Conservation (phyloP, 2,329 filamentous ascomycete genomes). For the Pseudogymnoascus sp. region DNA sequence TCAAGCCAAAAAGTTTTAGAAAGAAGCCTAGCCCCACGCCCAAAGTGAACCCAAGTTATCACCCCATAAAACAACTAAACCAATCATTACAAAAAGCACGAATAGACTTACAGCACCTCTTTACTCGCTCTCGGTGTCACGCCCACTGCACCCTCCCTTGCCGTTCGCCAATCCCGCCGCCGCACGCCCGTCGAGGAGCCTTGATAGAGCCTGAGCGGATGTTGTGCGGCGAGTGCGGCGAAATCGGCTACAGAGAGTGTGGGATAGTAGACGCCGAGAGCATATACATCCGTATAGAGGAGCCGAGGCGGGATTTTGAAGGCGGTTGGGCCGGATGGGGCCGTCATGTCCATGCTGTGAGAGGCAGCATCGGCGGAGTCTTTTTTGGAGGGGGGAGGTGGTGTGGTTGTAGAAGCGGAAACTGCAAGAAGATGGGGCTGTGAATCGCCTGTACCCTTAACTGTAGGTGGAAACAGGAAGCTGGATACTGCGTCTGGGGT, state of each 20-base stretch:
- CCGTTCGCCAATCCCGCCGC: constrained; percentile 18
- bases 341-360: neutral
- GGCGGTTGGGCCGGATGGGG: constrained; percentile 7
- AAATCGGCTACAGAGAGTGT: constrained; percentile 10
- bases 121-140: neutral
- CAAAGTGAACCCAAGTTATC: too few relatives aligned
- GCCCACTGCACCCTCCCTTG: constrained; percentile 1
- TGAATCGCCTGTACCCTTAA: constrained; percentile 11
- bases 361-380: neutral
- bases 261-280: constrained; percentile 3
- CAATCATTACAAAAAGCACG: neutral
- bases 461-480: constrained; percentile 1
- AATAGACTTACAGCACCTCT: neutral
- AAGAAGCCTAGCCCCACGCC: too few relatives aligned
- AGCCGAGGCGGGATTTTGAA: constrained; percentile 16
- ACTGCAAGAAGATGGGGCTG: constrained; percentile 11
- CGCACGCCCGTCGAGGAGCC: constrained; percentile 17
- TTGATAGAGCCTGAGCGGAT: constrained; percentile 20
- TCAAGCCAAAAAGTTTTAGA: too few relatives aligned
- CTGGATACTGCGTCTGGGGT: constrained; percentile 13
- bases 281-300: constrained; percentile 17
- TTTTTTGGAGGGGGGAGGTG: neutral
- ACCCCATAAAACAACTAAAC: too few relatives aligned
- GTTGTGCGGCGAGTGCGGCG: constrained; percentile 13
- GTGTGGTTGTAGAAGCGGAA: neutral